Base-by-base conservation (phyloP, 73 alveolate species). In the Symbiodinium natans region DNA sequence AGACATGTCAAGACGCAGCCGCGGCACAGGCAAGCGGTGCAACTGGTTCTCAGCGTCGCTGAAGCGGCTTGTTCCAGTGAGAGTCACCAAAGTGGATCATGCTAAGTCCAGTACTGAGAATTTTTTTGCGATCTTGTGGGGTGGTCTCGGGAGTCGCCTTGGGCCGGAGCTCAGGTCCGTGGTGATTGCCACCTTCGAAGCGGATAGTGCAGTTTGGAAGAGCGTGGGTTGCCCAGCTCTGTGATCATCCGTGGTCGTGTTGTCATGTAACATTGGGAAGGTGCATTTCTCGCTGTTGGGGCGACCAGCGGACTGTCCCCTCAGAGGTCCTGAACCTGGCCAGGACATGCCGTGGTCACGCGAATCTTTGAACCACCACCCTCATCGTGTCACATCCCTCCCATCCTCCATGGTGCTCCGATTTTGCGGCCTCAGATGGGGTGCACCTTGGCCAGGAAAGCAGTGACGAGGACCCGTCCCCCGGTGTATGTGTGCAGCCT, bases 131-230 rank as follows among this genome's bases (percentile, higher is more conserved):
- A 46, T 46, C 13, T 46, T 9, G 59, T 6, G 59, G 59, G 59
- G n/a, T n/a, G n/a, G n/a, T n/a, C n/a, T n/a, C n/a, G n/a, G n/a
- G n/a, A n/a, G n/a, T n/a, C n/a, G n/a, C n/a, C n/a, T n/a, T n/a
- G n/a, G n/a, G n/a, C n/a, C n/a, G n/a, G n/a, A n/a, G n/a, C n/a
- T n/a, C n/a, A 90, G 97, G 88, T 90, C 97, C 23, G 80, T 71
- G 88, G 97, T 90, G 82, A 90, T 90, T 52, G 97, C 97, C 31
- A 90, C 97, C 77, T 90, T 90, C 56, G 97, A 90, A 31, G 15
- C 97, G 33, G 97, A 90, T 33, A 42, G 40, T 29, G 34, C 33
- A 41, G 97, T 90, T 29, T 90, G 97, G 97, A 90, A 90, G 80
- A 90, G 97, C 39, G 97, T 25, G 23, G 41, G 84, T 3, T 11